Percentiles rank a stretch among this genome's conserved stretches.
These are phyloP conservation scores for Pythium phragmiticola DNA, from an alignment of 352 stramenopile species.

Conservation along the genomic window DNA sequence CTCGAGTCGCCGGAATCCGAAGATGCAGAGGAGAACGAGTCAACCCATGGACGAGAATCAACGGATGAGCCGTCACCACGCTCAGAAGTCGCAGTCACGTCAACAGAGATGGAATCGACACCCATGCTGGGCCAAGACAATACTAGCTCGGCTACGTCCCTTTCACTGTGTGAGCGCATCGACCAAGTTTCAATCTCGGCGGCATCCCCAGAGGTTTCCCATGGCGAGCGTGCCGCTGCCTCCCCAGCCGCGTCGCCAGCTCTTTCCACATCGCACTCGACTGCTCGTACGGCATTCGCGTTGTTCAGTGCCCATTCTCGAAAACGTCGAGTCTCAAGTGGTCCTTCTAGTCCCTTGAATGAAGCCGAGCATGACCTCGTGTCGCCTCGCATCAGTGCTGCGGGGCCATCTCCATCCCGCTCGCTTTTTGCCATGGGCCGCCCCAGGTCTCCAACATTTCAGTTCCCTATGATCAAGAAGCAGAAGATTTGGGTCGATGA, in stretches of 20 bases:
- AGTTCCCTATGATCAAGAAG: slow-evolving; percentile 28
- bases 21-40: background rate
- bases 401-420: slow-evolving; percentile 1
- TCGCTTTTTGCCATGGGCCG: slow-evolving; percentile 18
- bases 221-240: background rate
- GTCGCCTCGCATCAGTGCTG: background rate
- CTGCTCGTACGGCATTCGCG: slow-evolving; percentile 17
- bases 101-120: background rate
- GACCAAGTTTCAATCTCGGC: slow-evolving; percentile 77
- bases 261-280: slow-evolving; percentile 9
- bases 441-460: slow-evolving; percentile 28
- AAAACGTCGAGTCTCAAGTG: slow-evolving; percentile 20
- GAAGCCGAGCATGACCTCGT: background rate
- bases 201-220: background rate
- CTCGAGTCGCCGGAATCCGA: background rate
- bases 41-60: slow-evolving; percentile 8
- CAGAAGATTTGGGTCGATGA: slow-evolving; percentile 28
- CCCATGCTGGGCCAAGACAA: slow-evolving; percentile 15
- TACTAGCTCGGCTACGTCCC: slow-evolving; percentile 32
- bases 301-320: slow-evolving; percentile 28
- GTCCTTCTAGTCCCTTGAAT: background rate
- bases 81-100: background rate
- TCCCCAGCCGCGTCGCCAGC: background rate
- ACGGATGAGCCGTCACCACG: background rate
- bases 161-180: slow-evolving; percentile 76